Evolutionary conservation across 2,329 filamentous ascomycete genomes (phyloP).

Genomic region (Colletotrichum sublineola): DNA sequence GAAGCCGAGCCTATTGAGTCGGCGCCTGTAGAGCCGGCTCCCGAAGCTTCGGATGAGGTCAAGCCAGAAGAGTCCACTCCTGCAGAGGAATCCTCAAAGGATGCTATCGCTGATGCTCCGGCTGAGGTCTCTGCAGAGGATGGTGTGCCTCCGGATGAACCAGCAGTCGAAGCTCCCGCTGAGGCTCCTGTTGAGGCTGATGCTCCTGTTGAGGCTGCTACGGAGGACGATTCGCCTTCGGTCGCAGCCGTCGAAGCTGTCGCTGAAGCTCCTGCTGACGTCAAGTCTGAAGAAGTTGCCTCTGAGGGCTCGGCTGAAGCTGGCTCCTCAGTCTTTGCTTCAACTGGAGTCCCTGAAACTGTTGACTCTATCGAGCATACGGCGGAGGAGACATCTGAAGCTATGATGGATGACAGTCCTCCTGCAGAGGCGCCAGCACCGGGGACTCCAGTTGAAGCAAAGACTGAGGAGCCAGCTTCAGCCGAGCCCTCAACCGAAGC

Average conservation of each 20-base stretch:
- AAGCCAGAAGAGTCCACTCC: background rate
- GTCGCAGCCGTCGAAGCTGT: background rate
- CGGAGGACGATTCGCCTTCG: background rate
- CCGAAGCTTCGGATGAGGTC: background rate
- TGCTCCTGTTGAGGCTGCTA: background rate
- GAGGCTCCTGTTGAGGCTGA: background rate
- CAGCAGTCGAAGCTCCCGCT: background rate
- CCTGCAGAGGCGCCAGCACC: background rate
- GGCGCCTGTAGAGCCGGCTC: background rate
- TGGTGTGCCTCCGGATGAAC: background rate
- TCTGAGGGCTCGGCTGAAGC: too few relatives aligned
- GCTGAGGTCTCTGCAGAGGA: background rate
- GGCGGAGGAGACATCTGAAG: background rate
- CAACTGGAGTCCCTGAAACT: background rate
- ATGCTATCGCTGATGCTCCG: background rate
- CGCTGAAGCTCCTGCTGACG: background rate
- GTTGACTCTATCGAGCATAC: background rate
- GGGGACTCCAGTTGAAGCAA: background rate
- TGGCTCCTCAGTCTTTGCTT: too few relatives aligned
- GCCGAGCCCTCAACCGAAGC: slow-evolving; percentile 1
- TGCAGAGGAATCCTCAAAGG: background rate
- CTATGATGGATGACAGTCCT: background rate
- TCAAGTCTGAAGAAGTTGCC: background rate
- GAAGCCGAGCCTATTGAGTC: background rate
- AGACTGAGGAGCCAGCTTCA: background rate